phyloP scores from a whole-genome alignment of 2,329 filamentous ascomycete species.

The Escovopsis weberi region DNA sequence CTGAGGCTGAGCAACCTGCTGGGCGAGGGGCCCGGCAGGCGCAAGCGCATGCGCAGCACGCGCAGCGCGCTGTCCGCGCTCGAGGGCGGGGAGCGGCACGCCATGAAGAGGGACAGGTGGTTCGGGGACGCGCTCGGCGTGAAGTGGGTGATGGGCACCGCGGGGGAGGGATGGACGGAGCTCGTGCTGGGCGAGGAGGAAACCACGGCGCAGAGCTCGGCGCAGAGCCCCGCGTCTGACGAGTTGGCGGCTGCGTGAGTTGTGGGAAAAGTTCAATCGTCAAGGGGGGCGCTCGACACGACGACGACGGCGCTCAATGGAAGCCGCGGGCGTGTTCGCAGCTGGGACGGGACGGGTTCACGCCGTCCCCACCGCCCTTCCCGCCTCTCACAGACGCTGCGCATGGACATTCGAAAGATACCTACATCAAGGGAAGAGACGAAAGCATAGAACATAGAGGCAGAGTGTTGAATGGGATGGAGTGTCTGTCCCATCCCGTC shows the following conservation, averaged over 20 bases:
- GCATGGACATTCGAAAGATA: too few species aligned
- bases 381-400: too few species aligned
- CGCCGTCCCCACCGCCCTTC: background rate
- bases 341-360: too few species aligned
- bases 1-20: constrained; percentile 46
- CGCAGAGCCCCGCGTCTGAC: constrained; percentile 2
- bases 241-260: background rate
- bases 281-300: too few species aligned
- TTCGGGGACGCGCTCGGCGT: constrained; percentile 50
- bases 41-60: constrained; percentile 50
- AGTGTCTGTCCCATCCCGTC: too few species aligned
- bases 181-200: constrained; percentile 8
- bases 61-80: constrained; percentile 61
- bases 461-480: too few species aligned
- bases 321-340: too few species aligned
- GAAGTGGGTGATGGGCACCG: constrained; percentile 50
- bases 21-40: constrained; percentile 39
- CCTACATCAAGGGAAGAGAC: too few species aligned
- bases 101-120: constrained; percentile 56
- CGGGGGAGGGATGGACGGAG: constrained; percentile 27
- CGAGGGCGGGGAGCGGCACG: constrained; percentile 55
- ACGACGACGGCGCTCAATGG: background rate
- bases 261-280: background rate
- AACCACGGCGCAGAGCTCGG: constrained; percentile 1
- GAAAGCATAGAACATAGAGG: too few species aligned